A percentile compares a stretch with the other conserved stretches of the same genome.
Evolutionary conservation across 78 protist genomes (phyloP).

Genomic region (Dictyostelium firmibasis): DNA sequence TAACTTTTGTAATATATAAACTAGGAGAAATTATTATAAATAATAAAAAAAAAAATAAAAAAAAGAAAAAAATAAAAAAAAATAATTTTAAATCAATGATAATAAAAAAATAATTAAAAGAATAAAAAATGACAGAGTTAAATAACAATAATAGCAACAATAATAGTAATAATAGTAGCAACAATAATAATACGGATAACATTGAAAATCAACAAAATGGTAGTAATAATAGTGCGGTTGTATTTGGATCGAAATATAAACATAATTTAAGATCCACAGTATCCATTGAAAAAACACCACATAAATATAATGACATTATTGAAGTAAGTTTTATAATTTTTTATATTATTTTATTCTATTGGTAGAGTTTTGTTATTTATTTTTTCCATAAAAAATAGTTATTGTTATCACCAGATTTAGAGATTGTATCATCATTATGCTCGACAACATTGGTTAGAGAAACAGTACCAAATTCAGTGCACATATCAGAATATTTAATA

Average conservation of each 20-base stretch:
- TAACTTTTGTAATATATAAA: background rate
- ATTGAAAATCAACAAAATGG: background rate
- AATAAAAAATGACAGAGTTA: background rate
- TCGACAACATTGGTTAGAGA: constrained; percentile 46
- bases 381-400: constrained; percentile 16
- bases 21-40: no score
- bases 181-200: background rate
- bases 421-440: constrained; percentile 41
- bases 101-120: background rate
- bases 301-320: constrained; percentile 43
- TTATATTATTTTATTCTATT: background rate
- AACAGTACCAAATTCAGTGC: background rate
- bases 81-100: background rate
- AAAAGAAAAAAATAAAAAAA: background rate
- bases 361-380: background rate
- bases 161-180: background rate
- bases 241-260: constrained; percentile 40
- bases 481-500: constrained; percentile 34
- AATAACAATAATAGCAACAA: background rate
- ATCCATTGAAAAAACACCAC: constrained; percentile 21
- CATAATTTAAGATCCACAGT: constrained; percentile 20
- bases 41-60: background rate
- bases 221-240: background rate
- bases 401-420: constrained; percentile 64
- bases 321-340: constrained; percentile 4